phyloP scores from a whole-genome alignment of 331 rosid species.

The Saraca asoca region DNA sequence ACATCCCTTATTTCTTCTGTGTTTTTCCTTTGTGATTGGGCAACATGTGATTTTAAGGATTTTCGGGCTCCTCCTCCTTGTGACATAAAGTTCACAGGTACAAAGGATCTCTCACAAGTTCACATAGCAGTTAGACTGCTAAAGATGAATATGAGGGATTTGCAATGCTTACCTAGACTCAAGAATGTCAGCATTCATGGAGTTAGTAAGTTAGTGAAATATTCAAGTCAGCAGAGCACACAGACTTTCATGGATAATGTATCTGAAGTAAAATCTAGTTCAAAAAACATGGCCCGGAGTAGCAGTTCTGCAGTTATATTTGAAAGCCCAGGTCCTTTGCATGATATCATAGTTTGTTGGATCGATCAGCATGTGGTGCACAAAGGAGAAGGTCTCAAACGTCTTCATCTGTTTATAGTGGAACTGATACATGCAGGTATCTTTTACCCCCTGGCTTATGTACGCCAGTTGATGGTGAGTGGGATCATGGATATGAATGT shows the following conservation, averaged over 20 bases:
- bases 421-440: slow-evolving; percentile 83
- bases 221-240: slow-evolving; percentile 51
- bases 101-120: slow-evolving; percentile 82
- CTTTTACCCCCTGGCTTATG: slow-evolving; percentile 87
- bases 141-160: slow-evolving; percentile 68
- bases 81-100: slow-evolving; percentile 77
- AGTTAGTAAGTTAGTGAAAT: slow-evolving; percentile 43
- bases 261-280: slow-evolving; percentile 42
- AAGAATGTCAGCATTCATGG: slow-evolving; percentile 44
- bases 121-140: slow-evolving; percentile 73
- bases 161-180: slow-evolving; percentile 44
- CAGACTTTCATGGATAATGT: slow-evolving; percentile 41
- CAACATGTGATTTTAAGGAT: slow-evolving; percentile 94
- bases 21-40: slow-evolving; percentile 99
- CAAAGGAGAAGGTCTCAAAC: slow-evolving; percentile 80
- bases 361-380: slow-evolving; percentile 93
- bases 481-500: slow-evolving; percentile 80
- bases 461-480: slow-evolving; percentile 89
- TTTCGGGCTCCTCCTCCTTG: slow-evolving; percentile 60
- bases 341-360: slow-evolving; percentile 94
- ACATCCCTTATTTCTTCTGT: slow-evolving; percentile 68
- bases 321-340: slow-evolving; percentile 95
- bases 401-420: slow-evolving; percentile 76
- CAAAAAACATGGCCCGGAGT: slow-evolving; percentile 41
- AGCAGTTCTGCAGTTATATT: slow-evolving; percentile 43